phyloP scores from a whole-genome alignment of 108 stramenopile genomes.

The Fragilariopsis cylindrus region DNA sequence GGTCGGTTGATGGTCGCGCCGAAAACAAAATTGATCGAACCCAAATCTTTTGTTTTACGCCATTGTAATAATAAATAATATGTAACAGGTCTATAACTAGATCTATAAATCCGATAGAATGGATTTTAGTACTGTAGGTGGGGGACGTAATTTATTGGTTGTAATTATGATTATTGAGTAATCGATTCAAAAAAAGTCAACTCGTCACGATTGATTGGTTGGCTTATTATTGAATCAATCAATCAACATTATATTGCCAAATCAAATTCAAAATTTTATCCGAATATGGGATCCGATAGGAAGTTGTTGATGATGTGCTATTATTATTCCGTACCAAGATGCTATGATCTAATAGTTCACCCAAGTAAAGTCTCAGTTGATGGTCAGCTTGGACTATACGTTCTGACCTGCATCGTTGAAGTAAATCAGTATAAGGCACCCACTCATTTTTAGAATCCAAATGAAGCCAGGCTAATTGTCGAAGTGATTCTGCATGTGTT shows the following conservation, averaged over 20 bases:
- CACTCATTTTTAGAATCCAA: slow-evolving; percentile 18
- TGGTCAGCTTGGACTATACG: slow-evolving; percentile 47
- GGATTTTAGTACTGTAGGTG: too few relatives aligned
- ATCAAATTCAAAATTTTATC: slow-evolving; percentile 28
- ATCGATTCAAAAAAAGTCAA: too few relatives aligned
- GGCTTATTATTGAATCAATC: too few relatives aligned
- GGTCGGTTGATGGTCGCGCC: too few relatives aligned
- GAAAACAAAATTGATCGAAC: too few relatives aligned
- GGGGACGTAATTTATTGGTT: too few relatives aligned
- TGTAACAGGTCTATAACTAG: too few relatives aligned
- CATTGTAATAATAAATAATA: too few relatives aligned
- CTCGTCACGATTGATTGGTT: too few relatives aligned
- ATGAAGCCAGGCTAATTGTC: slow-evolving; percentile 63
- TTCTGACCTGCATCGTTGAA: slow-evolving; percentile 49
- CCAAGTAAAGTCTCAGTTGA: slow-evolving; percentile 45
- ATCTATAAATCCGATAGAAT: too few relatives aligned
- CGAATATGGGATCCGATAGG: slow-evolving; percentile 36
- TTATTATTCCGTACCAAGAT: slow-evolving; percentile 36
- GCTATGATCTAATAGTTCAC: slow-evolving; percentile 62
- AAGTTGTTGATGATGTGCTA: slow-evolving; percentile 6
- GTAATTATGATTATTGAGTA: too few relatives aligned
- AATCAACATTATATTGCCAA: background rate
- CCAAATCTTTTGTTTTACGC: too few relatives aligned
- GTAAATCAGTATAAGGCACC: slow-evolving; percentile 44
- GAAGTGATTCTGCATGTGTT: slow-evolving; percentile 62